A percentile compares a stretch with the other conserved stretches of the same genome.
Evolutionary conservation across 345 rosid genomes (phyloP).

Genomic region (Cardiospermum halicacabum): DNA sequence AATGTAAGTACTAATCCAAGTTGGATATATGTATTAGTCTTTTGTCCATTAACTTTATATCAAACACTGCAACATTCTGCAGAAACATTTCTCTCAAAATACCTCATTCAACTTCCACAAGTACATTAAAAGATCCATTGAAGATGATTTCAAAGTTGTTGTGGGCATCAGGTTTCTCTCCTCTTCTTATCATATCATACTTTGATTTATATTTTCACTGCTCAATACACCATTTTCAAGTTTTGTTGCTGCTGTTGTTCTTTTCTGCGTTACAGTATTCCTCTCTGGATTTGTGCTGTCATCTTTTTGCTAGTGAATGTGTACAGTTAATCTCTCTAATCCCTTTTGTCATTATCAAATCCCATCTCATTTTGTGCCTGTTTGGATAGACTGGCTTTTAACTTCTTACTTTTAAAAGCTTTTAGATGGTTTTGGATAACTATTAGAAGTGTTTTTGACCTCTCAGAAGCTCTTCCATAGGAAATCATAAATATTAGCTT

Average conservation of each 20-base stretch:
- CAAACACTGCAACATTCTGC: neutral
- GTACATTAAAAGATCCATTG: conserved; percentile 58
- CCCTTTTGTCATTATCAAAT: too few relatives aligned
- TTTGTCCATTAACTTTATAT: neutral
- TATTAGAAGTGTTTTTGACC: too few relatives aligned
- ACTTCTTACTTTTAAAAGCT: too few relatives aligned
- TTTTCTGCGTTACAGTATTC: conserved; percentile 32
- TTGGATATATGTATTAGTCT: neutral
- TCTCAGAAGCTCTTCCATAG: too few relatives aligned
- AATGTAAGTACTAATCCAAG: conserved; percentile 29
- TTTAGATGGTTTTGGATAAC: too few relatives aligned
- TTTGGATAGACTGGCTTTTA: too few relatives aligned
- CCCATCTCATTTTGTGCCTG: neutral
- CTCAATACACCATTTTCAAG: too few relatives aligned
- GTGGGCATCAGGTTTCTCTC: conserved; percentile 47
- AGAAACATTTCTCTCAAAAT: conserved; percentile 53
- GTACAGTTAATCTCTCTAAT: conserved; percentile 25
- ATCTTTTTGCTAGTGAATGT: conserved; percentile 47
- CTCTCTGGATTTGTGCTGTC: conserved; percentile 43
- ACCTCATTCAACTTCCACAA: conserved; percentile 52
- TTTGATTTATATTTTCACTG: neutral
- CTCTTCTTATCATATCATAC: neutral
- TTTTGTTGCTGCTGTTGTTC: neutral
- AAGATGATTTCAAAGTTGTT: conserved; percentile 61
- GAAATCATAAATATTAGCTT: too few relatives aligned